Evolutionary conservation across 1,284 basidiomycete genomes (phyloP), one percentile per base, ranked within the genome.

Genomic region (Fistulina hepatica): DNA sequence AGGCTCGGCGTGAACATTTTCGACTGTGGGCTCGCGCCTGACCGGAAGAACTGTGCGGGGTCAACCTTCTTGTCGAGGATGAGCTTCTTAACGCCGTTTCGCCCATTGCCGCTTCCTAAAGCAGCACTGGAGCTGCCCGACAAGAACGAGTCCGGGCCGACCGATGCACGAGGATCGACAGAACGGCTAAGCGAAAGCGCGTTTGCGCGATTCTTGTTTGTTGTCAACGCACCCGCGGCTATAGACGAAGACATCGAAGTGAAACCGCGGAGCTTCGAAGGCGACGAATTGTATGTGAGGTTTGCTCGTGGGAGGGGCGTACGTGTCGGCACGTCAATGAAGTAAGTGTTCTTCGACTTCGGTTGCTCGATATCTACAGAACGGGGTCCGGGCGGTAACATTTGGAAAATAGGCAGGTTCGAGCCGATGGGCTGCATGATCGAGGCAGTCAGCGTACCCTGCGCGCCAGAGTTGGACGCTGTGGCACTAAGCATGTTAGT

Each of bases 31-130:
- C 54, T 31, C 67, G 65, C 11, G 60, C 62, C 21, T 60, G 62
- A 69, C 54, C 73, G 74, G 48, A 83, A 80, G 36, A 83, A 49
- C 44, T 84, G 77, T n/a, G 69, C 61, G 11, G 80, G 67, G 39
- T 82, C 80, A 12, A 83, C 65, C 52, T 77, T 83, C 56, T 81
- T 85, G 53, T 92, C 84, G 40, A 97, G 61, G 26, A 93, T 81
- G 38, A 98, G 74, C 57, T 95, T 94, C 70, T 97, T 98, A 44
- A 97, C 89, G 55, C 88, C 95, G 41, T 82, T 76, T 26, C 83
- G 72, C n/a, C n/a, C n/a, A 16, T 63, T 61, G n/a, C 77, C 76
- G 42, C 73, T 77, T 48, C 82, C 67, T 34, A 83, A 54, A 51
- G 78, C 64, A 53, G 91, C 60, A 64, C 83, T 86, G 19, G 77